A percentile compares a stretch with the other conserved stretches of the same genome.
These are phyloP conservation scores for Croton setiger DNA, from an alignment of 441 rosid genomes.

Conservation along the genomic window DNA sequence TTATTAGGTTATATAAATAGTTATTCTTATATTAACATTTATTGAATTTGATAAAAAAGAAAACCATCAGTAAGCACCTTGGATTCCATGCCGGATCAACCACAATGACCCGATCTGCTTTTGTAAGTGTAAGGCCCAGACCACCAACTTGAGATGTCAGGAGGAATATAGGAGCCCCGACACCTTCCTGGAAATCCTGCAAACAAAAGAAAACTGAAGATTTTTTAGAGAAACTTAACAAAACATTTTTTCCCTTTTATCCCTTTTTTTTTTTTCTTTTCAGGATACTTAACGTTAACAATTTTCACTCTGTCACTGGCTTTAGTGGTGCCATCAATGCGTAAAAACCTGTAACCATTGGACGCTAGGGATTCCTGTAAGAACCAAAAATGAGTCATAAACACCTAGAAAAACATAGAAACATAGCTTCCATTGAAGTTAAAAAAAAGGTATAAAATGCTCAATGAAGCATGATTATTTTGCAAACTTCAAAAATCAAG, in stretches of 20 bases:
- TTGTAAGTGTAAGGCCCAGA: conserved; percentile 93
- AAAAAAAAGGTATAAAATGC: neutral
- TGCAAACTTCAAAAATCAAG: conserved; percentile 8
- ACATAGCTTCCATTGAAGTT: conserved; percentile 1
- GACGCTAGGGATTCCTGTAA: conserved; percentile 67
- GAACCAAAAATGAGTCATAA: conserved; percentile 10
- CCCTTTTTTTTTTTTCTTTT: neutral
- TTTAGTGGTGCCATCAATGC: conserved; percentile 96
- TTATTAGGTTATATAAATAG: neutral
- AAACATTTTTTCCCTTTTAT: neutral
- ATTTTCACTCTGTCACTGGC: conserved; percentile 75
- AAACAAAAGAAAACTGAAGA: conserved; percentile 17
- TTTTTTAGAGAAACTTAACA: conserved; percentile 10
- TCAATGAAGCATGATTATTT: neutral
- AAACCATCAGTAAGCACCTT: conserved; percentile 44
- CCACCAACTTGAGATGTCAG: conserved; percentile 98
- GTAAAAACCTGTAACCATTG: conserved; percentile 60
- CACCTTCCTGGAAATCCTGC: conserved; percentile 87
- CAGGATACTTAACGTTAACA: conserved; percentile 57
- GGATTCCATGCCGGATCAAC: conserved; percentile 99
- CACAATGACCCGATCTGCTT: conserved; percentile 95
- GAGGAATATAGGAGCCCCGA: conserved; percentile 80
- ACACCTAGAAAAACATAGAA: conserved; percentile 2
- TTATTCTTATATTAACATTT: neutral
- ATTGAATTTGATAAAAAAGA: conserved; percentile 6